Conservation (phyloP, 495 filamentous ascomycete genomes). For the Trichocladium uniseriatum region DNA sequence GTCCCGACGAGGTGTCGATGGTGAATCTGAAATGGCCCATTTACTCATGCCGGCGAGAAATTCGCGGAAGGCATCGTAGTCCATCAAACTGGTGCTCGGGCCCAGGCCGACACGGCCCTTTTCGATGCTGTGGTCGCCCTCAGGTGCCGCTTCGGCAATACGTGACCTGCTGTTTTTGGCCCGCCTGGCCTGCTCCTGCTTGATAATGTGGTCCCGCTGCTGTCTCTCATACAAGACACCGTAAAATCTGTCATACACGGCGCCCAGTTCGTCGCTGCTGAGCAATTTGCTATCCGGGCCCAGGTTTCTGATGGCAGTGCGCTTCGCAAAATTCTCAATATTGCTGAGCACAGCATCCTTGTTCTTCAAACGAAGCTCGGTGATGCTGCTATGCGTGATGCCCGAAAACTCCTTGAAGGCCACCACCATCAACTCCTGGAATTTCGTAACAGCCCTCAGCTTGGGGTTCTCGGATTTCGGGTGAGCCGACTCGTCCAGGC, state of each 20-base stretch:
- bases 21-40: conserved; percentile 81
- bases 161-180: conserved; percentile 50
- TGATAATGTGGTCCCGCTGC: conserved; percentile 65
- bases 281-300: conserved; percentile 90
- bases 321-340: conserved; percentile 94
- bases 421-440: conserved; percentile 97
- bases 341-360: conserved; percentile 86
- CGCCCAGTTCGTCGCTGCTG: conserved; percentile 72
- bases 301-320: conserved; percentile 90
- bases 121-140: conserved; percentile 41
- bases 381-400: conserved; percentile 87
- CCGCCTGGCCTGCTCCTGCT: conserved; percentile 62
- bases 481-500: conserved; percentile 90
- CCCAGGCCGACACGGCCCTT: conserved; percentile 83
- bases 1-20: conserved; percentile 49
- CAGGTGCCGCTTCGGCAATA: conserved; percentile 37
- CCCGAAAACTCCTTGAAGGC: conserved; percentile 96
- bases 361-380: conserved; percentile 79
- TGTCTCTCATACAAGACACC: conserved; percentile 82
- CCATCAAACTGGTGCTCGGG: conserved; percentile 82
- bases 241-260: conserved; percentile 90
- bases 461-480: conserved; percentile 91
- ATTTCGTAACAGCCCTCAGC: conserved; percentile 81
- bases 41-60: conserved; percentile 79
- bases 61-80: conserved; percentile 90